Base-by-base conservation (phyloP, 2,329 filamentous ascomycete species). In the Penicillium sp. region DNA sequence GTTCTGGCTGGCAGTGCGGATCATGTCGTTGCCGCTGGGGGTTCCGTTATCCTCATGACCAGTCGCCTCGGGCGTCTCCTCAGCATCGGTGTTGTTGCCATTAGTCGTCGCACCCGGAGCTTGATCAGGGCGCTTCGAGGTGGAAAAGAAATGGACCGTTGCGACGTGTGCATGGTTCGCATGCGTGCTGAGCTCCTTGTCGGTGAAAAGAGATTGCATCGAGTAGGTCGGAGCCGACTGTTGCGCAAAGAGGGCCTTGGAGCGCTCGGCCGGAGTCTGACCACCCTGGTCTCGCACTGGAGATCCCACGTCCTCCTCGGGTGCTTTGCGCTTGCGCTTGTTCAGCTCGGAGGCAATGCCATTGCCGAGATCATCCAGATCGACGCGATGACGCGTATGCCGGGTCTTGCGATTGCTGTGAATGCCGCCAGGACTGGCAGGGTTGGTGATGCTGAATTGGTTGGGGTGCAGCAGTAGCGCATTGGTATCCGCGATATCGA, bases 401-500 rank as follows among this genome's bases (percentile, higher is more conserved):
- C 79, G 65, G 12, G 79, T 82, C 61, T 82, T 82, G 44, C 79
- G 72, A 48, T 77, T 76, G 42, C 70, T 73, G 50, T 76, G 73
- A 14, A 74, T 66, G 2, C 77, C 77, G 31, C 77, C 77, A 14
- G 79, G 79, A 41, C 75, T 80, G 12, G 72, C 70, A n/a, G 76
- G 77, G 44, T 80, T 76, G 48, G 75, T 77, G 45, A 82, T 77
- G 57, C 74, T 78, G 63, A 80, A 82, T 50, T 82, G 79, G 45
- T 75, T 80, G 10, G 79, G 78, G 45, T 82, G 76, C 5, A 82
- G 69, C 8, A 82, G 72, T 35, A 80, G 69, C 5, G 79, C 76
- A 53, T 79, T 82, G 59, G 74, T 80, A 59, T 82, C 79, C 2
- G 76, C 76, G 42, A 82, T 75, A 48, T 82, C 79, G 15, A 82